Evolutionary conservation across 1,139 yeast genomes (phyloP), one percentile per base, ranked within the genome.

Genomic region (Yamadazyma songkhlaensis): DNA sequence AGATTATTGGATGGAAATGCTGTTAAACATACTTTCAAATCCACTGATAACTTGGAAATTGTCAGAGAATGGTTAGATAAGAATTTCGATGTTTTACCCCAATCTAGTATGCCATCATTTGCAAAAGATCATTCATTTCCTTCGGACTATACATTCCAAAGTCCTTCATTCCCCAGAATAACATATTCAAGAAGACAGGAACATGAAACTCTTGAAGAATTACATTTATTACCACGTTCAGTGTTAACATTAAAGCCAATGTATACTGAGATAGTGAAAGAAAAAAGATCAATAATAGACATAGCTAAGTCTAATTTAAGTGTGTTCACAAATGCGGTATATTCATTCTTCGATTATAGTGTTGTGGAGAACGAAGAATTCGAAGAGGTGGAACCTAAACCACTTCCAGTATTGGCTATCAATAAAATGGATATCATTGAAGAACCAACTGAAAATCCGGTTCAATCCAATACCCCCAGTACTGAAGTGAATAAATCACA

Each of bases 51-150:
- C 2, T 63, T 80, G 31, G 56, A 57, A 30, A 76, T 71, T 37
- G 89, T 83, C 4, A 68, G 92, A 37, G 55, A 53, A 13, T 84
- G 88, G 87, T 66, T 84, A 6, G 72, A 72, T 43, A 62, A 81
- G 38, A 74, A 74, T 4, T 62, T 67, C 25, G 63, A 50, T 29
- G 49, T 63, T 8, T 51, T 60, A 2, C 57, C 62, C 5, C 46
- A 51, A 13, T 41, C 53, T 25, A 50, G 43, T 13, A 51, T 63
- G 59, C 72, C 72, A 1, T 55, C 71, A 3, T 67, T 67, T 51
- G 72, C 73, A 1, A 53, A 53, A 2, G 59, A 64, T 11, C 43
- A 50, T 35, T 62, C 60, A 6, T 60, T 56, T 32, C 70, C 72
- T 6, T 54, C 62, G 1, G 54, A 57, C 28, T 69, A 64, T 43